These are phyloP conservation scores for Luffa aegyptiaca DNA, from an alignment of 306 rosid species.

Conservation along the genomic window DNA sequence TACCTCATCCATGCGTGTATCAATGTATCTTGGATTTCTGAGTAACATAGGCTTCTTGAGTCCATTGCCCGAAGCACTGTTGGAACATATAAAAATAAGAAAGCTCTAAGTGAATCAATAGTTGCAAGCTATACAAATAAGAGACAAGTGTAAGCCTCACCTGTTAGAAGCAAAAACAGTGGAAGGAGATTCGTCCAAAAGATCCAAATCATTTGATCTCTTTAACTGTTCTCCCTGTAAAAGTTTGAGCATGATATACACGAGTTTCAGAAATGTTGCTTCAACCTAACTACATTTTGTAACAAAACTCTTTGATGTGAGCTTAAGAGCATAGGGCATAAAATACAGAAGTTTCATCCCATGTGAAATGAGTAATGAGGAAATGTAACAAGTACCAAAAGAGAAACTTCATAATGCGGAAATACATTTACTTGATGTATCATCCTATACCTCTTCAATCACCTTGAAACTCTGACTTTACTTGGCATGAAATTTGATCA, in stretches of 20 bases:
- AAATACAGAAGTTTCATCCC: not conserved
- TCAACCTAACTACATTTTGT: not conserved
- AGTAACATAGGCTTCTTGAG: constrained; percentile 30
- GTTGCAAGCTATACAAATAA: constrained; percentile 8
- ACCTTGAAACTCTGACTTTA: not conserved
- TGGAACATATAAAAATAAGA: constrained; percentile 21
- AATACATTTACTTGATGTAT: not conserved
- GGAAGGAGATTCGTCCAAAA: constrained; percentile 31
- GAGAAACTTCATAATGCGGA: not conserved
- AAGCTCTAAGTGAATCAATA: not conserved
- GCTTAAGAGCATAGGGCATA: not conserved
- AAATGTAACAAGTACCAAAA: not conserved
- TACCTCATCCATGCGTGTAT: constrained; percentile 62
- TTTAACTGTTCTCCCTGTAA: constrained; percentile 50
- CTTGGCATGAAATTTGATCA: not conserved
- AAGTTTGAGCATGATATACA: not conserved
- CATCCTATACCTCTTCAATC: not conserved
- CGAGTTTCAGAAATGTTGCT: not conserved
- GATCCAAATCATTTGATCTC: constrained; percentile 19
- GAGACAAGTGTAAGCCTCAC: constrained; percentile 13
- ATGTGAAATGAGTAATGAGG: not conserved
- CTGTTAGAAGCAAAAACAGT: constrained; percentile 17
- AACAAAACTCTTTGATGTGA: not conserved
- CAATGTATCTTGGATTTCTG: constrained; percentile 45
- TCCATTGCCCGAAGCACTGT: constrained; percentile 28